phyloP scores from a whole-genome alignment of 2,329 filamentous ascomycete species.

The Graphilbum ipis-grandicollis region DNA sequence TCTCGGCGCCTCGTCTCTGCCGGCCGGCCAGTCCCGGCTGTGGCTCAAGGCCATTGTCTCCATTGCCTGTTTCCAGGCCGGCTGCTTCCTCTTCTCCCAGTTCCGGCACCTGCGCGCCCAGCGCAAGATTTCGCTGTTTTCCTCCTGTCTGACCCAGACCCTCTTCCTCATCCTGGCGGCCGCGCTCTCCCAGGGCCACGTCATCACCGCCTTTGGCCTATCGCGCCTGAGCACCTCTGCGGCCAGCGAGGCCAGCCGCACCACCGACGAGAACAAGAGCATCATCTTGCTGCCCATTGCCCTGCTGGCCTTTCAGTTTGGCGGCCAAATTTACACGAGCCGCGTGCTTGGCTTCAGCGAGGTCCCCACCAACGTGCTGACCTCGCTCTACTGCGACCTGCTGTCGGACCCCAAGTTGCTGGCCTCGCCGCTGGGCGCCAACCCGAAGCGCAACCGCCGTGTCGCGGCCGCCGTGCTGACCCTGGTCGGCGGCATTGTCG shows the following conservation, averaged over 20 bases:
- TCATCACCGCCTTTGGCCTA: constrained; percentile 24
- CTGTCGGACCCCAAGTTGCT: constrained; percentile 32
- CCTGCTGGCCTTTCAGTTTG: constrained; percentile 35
- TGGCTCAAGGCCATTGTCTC: constrained; percentile 60
- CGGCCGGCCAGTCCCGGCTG: constrained; percentile 33
- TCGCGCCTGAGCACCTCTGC: constrained; percentile 12
- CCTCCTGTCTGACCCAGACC: constrained; percentile 37
- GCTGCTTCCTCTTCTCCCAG: constrained; percentile 52
- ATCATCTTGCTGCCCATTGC: constrained; percentile 20
- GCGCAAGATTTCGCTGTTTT: constrained; percentile 46
- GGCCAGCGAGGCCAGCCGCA: constrained; percentile 17
- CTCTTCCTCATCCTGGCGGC: constrained; percentile 33
- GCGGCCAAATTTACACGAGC: constrained; percentile 35
- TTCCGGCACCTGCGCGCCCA: constrained; percentile 49
- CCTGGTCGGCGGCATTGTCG: constrained; percentile 29
- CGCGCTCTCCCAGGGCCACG: constrained; percentile 26
- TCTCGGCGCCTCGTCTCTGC: constrained; percentile 38
- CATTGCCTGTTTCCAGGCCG: constrained; percentile 52
- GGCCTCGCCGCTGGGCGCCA: constrained; percentile 21
- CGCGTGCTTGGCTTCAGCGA: constrained; percentile 33
- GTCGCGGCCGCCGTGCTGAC: constrained; percentile 30
- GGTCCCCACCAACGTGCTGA: constrained; percentile 37
- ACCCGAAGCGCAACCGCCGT: constrained; percentile 32
- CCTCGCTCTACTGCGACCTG: constrained; percentile 34
- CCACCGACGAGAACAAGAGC: constrained; percentile 20